These are phyloP conservation scores for Teunomyces cretensis DNA, from an alignment of 805 yeast species.

Conservation along the genomic window DNA sequence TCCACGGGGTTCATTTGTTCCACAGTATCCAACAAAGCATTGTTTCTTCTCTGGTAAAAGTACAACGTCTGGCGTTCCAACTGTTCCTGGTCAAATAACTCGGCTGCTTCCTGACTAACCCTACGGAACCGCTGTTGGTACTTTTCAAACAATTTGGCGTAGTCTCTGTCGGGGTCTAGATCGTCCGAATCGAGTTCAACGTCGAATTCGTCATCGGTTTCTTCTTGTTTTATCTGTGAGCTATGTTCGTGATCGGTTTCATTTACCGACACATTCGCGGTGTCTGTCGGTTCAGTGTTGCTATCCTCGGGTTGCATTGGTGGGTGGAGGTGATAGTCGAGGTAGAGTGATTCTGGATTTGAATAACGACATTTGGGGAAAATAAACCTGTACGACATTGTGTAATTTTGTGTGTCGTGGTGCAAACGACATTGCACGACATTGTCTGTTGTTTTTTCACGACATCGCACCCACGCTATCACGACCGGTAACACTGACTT, in stretches of 20 bases:
- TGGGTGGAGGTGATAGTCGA: neutral
- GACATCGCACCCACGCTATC: neutral
- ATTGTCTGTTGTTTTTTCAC: neutral
- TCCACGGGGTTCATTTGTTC: conserved; percentile 14
- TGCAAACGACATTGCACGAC: no score
- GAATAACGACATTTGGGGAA: neutral
- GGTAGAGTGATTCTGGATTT: neutral
- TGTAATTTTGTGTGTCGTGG: no score
- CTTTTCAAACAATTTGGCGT: conserved; percentile 24
- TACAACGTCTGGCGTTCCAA: conserved; percentile 34
- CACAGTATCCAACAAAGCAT: conserved; percentile 34
- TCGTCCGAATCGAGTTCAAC: conserved; percentile 4
- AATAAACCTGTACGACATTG: no score
- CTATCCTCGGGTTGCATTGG: neutral
- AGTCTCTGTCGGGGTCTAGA: conserved; percentile 15
- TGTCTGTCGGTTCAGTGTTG: neutral
- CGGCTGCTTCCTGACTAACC: conserved; percentile 22
- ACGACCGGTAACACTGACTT: no score
- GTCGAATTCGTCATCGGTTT: conserved; percentile 7
- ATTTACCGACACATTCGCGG: neutral
- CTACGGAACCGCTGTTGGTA: conserved; percentile 26
- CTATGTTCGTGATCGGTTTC: conserved; percentile 5
- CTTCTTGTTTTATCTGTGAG: conserved; percentile 7
- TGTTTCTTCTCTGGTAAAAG: conserved; percentile 36
- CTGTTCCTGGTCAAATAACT: conserved; percentile 31